Conservation (phyloP, 768 basidiomycete genomes). For the Hysterangium stoloniferum region DNA sequence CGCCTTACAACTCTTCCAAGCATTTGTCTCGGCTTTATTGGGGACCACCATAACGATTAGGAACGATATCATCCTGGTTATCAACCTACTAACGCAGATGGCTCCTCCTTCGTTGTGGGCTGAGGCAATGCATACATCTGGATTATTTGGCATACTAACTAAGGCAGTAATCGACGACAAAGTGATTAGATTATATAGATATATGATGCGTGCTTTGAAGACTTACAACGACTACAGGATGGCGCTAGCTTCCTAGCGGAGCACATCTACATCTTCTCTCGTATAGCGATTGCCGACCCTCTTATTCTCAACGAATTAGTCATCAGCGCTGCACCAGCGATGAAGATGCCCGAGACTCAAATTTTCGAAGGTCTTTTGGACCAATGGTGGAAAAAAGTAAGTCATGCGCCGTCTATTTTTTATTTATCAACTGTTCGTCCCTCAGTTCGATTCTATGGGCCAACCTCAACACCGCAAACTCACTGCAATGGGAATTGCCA, state of each 20-base stretch:
- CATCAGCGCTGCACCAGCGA: constrained; percentile 45
- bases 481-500: constrained; percentile 72
- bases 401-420: constrained; percentile 15
- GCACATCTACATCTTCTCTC: constrained; percentile 64
- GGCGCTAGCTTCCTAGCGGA: constrained; percentile 40
- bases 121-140: constrained; percentile 62
- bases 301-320: constrained; percentile 67
- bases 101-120: constrained; percentile 63
- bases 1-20: constrained; percentile 49
- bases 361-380: constrained; percentile 64
- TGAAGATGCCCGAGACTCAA: constrained; percentile 40
- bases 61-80: constrained; percentile 50
- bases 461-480: constrained; percentile 81
- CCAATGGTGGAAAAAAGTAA: constrained; percentile 77
- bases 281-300: constrained; percentile 60
- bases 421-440: constrained; percentile 1
- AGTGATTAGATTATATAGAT: constrained; percentile 32
- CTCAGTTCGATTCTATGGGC: constrained; percentile 85
- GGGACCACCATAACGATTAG: constrained; percentile 48
- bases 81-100: constrained; percentile 56
- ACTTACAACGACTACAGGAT: constrained; percentile 30
- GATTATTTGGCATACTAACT: constrained; percentile 59
- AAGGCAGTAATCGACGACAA: constrained; percentile 58
- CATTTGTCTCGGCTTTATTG: constrained; percentile 44
- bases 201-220: constrained; percentile 22